Evolutionary conservation across 352 stramenopile species (phyloP), one percentile per base, ranked within the genome.

Genomic region (Pythium guiyangense): DNA sequence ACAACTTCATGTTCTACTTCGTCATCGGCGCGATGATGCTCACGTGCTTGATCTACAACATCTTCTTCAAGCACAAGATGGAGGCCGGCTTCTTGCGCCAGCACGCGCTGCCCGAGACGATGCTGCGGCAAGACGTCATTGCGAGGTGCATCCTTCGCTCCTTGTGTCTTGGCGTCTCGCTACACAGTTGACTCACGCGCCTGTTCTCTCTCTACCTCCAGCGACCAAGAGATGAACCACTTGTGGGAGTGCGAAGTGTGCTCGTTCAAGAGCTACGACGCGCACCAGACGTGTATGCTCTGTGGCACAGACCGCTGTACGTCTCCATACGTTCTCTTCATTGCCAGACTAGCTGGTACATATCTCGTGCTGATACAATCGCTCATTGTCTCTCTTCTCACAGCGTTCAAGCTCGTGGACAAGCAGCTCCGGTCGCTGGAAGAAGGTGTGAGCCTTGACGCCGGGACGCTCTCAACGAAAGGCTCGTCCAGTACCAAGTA

Each of bases 181-280:
- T 9, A 9, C 14, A 34, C n/a, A 1, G n/a, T n/a, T 2, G 18
- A 9, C 40, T 61, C 31, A 59, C 18, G 35, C 26, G 26, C 12
- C 14, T 17, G 12, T 6, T 53, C 6, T 53, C 8, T 49, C 3
- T 54, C 44, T 3, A 26, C n/a, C 34, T 26, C 27, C 15, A 79
- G 84, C 50, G 84, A 94, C 67, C 82, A 90, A 61, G 80, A 92
- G 54, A 91, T 92, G 73, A 90, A 79, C 42, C 79, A 73, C 17
- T 58, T 94, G 11, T 97, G 90, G 90, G 80, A 92, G 54, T 97
- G 90, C 60, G 82, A 92, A n/a, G 88, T 97, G n/a, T 97, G 90
- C 60, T 88, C 74, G 37, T 97, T 97, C 62, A 95, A 96, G 67
- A 97, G 92, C 69, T 92, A 94, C 64, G 82, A 92, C 18, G 77